Conservation (phyloP, 495 filamentous ascomycete genomes). For the Aspergillus olivimuriae region DNA sequence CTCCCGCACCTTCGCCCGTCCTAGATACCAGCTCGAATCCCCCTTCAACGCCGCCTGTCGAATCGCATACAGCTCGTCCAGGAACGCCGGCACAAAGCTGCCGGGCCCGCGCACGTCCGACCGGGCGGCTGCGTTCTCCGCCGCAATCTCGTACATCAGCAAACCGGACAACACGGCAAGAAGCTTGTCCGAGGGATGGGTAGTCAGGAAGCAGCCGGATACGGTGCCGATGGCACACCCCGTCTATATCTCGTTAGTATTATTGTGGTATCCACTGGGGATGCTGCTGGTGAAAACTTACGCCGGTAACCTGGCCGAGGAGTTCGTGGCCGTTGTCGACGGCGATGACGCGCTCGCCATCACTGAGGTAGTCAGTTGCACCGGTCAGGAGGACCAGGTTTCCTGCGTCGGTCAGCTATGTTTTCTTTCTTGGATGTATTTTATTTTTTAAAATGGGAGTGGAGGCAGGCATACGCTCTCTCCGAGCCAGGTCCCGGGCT, state of each 20-base stretch:
- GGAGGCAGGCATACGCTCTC: constrained; percentile 41
- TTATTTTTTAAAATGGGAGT: not conserved
- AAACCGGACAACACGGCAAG: constrained; percentile 66
- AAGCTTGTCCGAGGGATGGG: constrained; percentile 51
- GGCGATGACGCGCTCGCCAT: constrained; percentile 58
- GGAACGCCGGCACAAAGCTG: constrained; percentile 79
- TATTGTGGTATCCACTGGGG: not conserved
- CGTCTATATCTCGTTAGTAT: constrained; percentile 33
- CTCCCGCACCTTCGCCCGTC: constrained; percentile 47
- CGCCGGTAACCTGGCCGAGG: constrained; percentile 75
- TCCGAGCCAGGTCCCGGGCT: constrained; percentile 56
- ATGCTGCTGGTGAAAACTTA: constrained; percentile 20
- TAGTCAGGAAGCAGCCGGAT: constrained; percentile 67
- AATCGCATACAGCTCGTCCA: constrained; percentile 63
- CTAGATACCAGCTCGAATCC: constrained; percentile 46
- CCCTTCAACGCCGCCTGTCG: constrained; percentile 40
- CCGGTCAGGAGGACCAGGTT: constrained; percentile 87
- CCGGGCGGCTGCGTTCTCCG: constrained; percentile 60
- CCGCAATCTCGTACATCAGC: constrained; percentile 78
- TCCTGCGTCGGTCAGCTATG: constrained; percentile 19
- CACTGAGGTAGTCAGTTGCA: constrained; percentile 67
- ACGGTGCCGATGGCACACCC: constrained; percentile 83
- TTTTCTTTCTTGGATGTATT: too few relatives aligned
- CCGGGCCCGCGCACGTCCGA: constrained; percentile 71
- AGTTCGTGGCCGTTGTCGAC: constrained; percentile 73